Base-by-base conservation (phyloP, 805 yeast species). In the Komagataella phaffii region DNA sequence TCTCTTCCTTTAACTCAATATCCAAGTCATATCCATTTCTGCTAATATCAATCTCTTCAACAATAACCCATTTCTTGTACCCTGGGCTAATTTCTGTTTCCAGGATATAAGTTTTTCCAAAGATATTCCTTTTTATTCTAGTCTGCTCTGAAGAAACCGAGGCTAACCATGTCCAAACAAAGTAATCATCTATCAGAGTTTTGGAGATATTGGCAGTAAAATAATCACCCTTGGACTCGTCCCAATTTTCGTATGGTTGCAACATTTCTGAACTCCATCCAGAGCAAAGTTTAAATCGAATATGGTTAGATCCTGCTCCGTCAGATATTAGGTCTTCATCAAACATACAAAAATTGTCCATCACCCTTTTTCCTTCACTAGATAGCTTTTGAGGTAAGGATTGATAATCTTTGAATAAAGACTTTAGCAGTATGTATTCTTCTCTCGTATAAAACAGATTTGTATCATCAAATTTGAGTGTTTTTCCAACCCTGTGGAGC, bases 111-210 rank as follows among this genome's bases (percentile, higher is more conserved):
- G 95, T 81, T 56, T 93, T 75, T 7, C 96, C 96, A 69, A 88
- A 88, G 1, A 83, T 64, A 36, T 76, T 75, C 63, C 85, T 85
- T 57, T 80, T 80, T 21, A 70, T 64, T 36, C 75, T 71, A 0
- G 88, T 78, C 60, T 86, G 85, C 61, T 88, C 96, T 36, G 81
- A 74, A 0, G 87, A 87, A 21, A 88, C 62, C 2, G 88, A 76
- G 1, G 89, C 79, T 60, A 88, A 70, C 96, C 96, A 88, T 0
- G 96, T 78, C 96, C 96, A 88, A 24, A 88, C 86, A 60, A 83
- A 88, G 64, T 85, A 88, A 64, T 88, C 96, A 64, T 87, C 95
- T 17, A 88, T 79, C 5, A 86, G 75, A 1, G 85, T 83, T 53
- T 85, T 75, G 7, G 77, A 68, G 7, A 86, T 72, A n/a, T 62